Conservation (phyloP, 108 stramenopile genomes). For the Fragilariopsis cylindrus region DNA sequence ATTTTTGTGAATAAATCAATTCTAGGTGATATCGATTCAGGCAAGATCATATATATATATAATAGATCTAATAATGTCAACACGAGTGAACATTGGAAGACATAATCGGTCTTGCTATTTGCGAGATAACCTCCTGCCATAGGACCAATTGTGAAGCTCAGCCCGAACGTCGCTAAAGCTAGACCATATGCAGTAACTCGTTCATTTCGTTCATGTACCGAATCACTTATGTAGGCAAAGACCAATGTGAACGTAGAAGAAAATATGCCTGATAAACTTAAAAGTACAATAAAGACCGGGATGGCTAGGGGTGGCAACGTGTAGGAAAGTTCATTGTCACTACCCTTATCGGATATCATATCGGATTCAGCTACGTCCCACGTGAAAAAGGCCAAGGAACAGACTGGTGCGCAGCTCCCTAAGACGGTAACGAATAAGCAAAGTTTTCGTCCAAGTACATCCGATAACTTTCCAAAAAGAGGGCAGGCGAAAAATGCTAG, state of each 20-base stretch:
- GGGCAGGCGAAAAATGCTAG: slow-evolving; percentile 94
- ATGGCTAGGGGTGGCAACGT: slow-evolving; percentile 38
- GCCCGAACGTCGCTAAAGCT: slow-evolving; percentile 92
- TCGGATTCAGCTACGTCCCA: slow-evolving; percentile 25
- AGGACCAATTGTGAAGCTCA: slow-evolving; percentile 96
- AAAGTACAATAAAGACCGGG: slow-evolving; percentile 68
- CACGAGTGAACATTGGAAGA: slow-evolving; percentile 59
- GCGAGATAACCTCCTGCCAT: slow-evolving; percentile 93
- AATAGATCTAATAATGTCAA: slow-evolving; percentile 73
- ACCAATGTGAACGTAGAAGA: slow-evolving; percentile 95
- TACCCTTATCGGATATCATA: not conserved
- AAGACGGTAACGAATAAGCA: slow-evolving; percentile 90
- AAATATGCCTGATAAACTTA: slow-evolving; percentile 89
- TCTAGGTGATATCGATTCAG: slow-evolving; percentile 46
- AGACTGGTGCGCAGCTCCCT: slow-evolving; percentile 91
- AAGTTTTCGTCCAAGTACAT: slow-evolving; percentile 75
- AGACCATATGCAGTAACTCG: slow-evolving; percentile 95
- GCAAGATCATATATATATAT: slow-evolving; percentile 76
- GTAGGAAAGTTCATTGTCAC: not conserved
- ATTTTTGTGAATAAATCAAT: not conserved
- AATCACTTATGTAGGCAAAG: slow-evolving; percentile 97
- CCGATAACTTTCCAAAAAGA: slow-evolving; percentile 87
- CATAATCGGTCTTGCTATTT: slow-evolving; percentile 47
- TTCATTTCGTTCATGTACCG: slow-evolving; percentile 71
- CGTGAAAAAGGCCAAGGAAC: slow-evolving; percentile 81